Conservation (phyloP, 108 stramenopile species). For the Conticribra guillardii region DNA sequence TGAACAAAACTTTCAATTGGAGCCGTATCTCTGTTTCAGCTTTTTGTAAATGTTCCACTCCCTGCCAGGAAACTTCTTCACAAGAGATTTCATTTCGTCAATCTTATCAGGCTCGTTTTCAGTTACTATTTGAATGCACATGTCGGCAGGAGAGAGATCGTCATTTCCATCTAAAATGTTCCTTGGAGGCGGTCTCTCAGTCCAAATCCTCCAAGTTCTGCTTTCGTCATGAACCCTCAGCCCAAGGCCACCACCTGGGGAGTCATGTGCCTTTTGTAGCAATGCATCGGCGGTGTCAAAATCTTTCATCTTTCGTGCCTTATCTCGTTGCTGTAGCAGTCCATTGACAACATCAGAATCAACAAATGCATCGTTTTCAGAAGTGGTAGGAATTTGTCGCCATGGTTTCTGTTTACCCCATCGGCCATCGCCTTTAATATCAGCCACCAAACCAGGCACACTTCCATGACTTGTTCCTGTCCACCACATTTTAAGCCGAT, state of each 20-base stretch:
- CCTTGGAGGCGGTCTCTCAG: slow-evolving; percentile 55
- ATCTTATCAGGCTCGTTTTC: slow-evolving; percentile 75
- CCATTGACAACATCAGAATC: slow-evolving; percentile 68
- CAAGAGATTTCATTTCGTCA: slow-evolving; percentile 61
- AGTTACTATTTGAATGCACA: slow-evolving; percentile 67
- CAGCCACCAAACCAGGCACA: slow-evolving; percentile 65
- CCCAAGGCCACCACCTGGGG: slow-evolving; percentile 66
- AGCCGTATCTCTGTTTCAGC: slow-evolving; percentile 69
- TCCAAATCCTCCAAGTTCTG: slow-evolving; percentile 87
- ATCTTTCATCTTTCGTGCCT: slow-evolving; percentile 80
- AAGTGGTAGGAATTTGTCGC: slow-evolving; percentile 83
- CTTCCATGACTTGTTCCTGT: slow-evolving; percentile 60
- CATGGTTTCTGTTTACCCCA: slow-evolving; percentile 72
- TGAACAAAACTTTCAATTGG: too few relatives aligned
- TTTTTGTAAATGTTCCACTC: slow-evolving; percentile 78
- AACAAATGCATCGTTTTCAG: slow-evolving; percentile 79
- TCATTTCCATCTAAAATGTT: slow-evolving; percentile 22
- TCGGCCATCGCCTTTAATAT: slow-evolving; percentile 80
- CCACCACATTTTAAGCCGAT: slow-evolving; percentile 88
- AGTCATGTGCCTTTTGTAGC: slow-evolving; percentile 66
- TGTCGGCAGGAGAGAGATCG: slow-evolving; percentile 44
- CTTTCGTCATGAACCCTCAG: slow-evolving; percentile 85
- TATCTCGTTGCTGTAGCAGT: slow-evolving; percentile 74
- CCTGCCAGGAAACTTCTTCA: slow-evolving; percentile 74
- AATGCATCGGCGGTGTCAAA: slow-evolving; percentile 76